Evolutionary conservation across 352 stramenopile genomes (phyloP), one percentile per base, ranked within the genome.

Genomic region (Blastocystis sp.): DNA sequence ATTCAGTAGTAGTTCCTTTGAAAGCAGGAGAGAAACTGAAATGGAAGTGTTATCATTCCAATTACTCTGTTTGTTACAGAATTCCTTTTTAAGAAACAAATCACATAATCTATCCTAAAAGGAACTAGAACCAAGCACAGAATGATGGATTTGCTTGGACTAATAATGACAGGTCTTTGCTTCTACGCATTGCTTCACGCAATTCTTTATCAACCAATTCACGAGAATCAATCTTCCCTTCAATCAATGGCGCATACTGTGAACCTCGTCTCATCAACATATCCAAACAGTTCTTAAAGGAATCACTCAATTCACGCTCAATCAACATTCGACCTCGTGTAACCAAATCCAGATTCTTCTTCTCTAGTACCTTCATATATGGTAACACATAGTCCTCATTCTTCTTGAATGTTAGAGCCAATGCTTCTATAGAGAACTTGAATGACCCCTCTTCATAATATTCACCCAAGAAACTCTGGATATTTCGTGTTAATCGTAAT

Each of bases 1-100:
- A 74, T 43, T 86, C 74, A n/a, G 42, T 74, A 11, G 74, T 86
- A 27, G 43, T 86, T 14, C 74, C 74, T 7, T 32, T 86, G 35
- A 46, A 77, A 12, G 74, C 74, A 14, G 74, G 74, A 19, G 59
- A 86, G 49, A 67, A 19, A 35, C 46, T 86, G 54, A 35, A 49
- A 19, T 86, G 74, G 74, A 86, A 86, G 66, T 56, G 27, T 4
- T 39, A 54, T 27, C 16, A 77, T 21, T 58, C 32, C 12, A 39
- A 49, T 12, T 73, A n/a, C 12, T 49, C 6, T 73, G 61, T 73
- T 73, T 73, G 61, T 73, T 73, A 39, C 21, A 66, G 12, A 66
- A 21, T 57, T 57, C 24, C 5, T 74, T 74, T 9, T 74, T 42
- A 12, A 57, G 49, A n/a, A n/a, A n/a, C 49, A 12, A 52, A 52